Conservation (phyloP, 2,329 filamentous ascomycete species). For the Trichoderma breve region DNA sequence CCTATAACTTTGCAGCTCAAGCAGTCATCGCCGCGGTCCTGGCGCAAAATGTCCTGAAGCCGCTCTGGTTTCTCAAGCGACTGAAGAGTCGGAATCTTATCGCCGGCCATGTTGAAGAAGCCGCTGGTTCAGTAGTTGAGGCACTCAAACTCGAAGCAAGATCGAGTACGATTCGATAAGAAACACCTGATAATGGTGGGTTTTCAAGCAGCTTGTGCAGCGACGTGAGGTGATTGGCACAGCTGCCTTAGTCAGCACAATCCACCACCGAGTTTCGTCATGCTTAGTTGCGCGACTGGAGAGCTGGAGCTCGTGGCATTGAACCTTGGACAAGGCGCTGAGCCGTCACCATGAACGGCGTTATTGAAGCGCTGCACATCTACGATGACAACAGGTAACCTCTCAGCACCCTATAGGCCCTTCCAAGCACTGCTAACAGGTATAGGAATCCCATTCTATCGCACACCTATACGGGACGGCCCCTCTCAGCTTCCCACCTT, state of each 20-base stretch:
- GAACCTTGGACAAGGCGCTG: conserved; percentile 26
- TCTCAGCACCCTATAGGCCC: background rate
- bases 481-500: conserved; percentile 71
- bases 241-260: conserved; percentile 10
- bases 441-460: conserved; percentile 77
- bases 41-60: conserved; percentile 55
- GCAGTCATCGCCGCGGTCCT: conserved; percentile 64
- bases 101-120: conserved; percentile 32
- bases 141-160: background rate
- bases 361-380: conserved; percentile 94
- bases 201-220: conserved; percentile 2
- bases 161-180: background rate
- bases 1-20: conserved; percentile 69
- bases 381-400: conserved; percentile 90
- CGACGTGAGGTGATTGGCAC: background rate
- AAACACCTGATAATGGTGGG: background rate
- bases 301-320: conserved; percentile 11
- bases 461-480: conserved; percentile 82
- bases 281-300: conserved; percentile 22
- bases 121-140: conserved; percentile 11
- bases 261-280: conserved; percentile 32
- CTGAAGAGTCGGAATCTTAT: conserved; percentile 50
- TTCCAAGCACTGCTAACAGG: background rate
- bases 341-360: conserved; percentile 67
- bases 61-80: conserved; percentile 60